Conservation (phyloP, 192 early-diverging fungal genomes). For the Rhizoclosmatium globosum region DNA sequence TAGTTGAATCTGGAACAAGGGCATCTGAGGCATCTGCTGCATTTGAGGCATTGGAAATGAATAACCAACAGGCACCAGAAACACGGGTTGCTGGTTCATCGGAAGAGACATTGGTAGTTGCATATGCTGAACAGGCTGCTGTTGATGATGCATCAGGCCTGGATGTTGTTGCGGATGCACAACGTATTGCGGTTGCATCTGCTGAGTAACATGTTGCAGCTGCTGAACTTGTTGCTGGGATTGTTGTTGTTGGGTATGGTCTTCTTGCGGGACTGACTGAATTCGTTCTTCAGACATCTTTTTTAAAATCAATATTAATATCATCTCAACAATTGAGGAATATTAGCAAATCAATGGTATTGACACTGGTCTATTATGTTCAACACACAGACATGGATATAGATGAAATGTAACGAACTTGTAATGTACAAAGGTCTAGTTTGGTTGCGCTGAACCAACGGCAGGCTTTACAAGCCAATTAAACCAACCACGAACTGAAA, state of each 20-base stretch:
- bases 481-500: too few species aligned
- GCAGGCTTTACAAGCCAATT: too few species aligned
- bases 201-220: not conserved
- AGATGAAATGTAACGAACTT: too few species aligned
- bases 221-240: slow-evolving; percentile 1
- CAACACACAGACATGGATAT: too few species aligned
- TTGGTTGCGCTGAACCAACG: too few species aligned
- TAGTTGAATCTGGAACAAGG: not conserved
- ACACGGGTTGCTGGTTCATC: not conserved
- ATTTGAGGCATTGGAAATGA: not conserved
- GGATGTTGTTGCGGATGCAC: not conserved
- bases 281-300: too few species aligned
- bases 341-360: too few species aligned
- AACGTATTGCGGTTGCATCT: not conserved
- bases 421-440: too few species aligned
- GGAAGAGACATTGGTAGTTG: not conserved
- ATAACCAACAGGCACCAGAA: not conserved
- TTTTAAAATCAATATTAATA: too few species aligned
- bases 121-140: not conserved
- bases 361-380: too few species aligned
- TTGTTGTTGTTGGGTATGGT: not conserved
- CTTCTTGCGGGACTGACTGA: not conserved
- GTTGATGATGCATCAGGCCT: not conserved
- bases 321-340: too few species aligned
- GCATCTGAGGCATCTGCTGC: not conserved